Evolutionary conservation across 2,329 filamentous ascomycete species (phyloP).

Genomic region (Cordyceps javanica): DNA sequence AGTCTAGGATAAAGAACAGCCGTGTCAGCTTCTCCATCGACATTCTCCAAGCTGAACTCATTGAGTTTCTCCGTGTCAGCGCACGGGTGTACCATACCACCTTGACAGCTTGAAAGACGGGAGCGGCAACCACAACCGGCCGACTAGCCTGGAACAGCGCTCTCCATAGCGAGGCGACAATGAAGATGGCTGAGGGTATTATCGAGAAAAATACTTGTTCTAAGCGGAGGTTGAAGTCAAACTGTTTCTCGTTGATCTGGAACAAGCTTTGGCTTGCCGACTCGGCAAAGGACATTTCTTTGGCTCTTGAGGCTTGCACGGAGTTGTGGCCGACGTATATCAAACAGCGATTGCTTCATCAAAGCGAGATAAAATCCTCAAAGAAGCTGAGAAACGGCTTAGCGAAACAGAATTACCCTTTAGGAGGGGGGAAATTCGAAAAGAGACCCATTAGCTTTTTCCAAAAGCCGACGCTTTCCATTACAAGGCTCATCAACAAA

Average conservation of each 20-base stretch:
- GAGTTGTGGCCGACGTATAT: too few relatives aligned
- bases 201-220: constrained; percentile 1
- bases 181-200: background rate
- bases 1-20: background rate
- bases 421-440: too few relatives aligned
- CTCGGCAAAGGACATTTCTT: constrained; percentile 5
- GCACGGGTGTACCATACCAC: background rate
- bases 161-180: background rate
- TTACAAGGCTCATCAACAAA: too few relatives aligned
- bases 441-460: too few relatives aligned
- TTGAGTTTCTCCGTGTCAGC: background rate
- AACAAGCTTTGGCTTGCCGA: constrained; percentile 2
- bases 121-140: background rate
- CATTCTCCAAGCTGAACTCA: too few relatives aligned
- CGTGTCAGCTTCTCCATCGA: too few relatives aligned
- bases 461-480: too few relatives aligned
- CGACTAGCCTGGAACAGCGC: background rate
- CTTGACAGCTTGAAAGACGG: background rate
- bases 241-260: background rate
- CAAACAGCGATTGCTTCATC: too few relatives aligned
- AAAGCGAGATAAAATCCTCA: too few relatives aligned
- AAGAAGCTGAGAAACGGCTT: too few relatives aligned
- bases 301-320: too few relatives aligned
- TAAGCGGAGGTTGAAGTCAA: constrained; percentile 1
- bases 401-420: too few relatives aligned